phyloP scores from a whole-genome alignment of 2,329 filamentous ascomycete species.

The Plectosphaerella sp. region DNA sequence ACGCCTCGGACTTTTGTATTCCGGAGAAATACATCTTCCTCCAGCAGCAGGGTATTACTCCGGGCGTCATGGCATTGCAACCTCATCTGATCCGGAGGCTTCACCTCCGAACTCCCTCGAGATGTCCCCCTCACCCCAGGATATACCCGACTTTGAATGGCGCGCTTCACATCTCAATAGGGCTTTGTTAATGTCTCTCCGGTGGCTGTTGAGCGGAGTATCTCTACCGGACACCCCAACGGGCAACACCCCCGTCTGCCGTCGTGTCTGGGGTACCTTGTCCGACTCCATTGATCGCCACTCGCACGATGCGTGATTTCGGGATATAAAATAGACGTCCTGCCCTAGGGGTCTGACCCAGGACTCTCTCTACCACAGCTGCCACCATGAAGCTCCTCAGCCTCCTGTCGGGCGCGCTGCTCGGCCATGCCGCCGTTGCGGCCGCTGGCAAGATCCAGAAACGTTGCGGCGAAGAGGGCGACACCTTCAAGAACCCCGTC shows the following conservation, averaged over 20 bases:
- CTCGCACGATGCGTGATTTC: not conserved
- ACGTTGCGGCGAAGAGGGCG: not conserved
- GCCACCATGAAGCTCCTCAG: not conserved
- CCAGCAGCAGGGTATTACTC: not conserved
- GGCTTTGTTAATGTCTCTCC: no score
- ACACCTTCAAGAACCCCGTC: conserved; percentile 43
- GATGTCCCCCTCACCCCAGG: not conserved
- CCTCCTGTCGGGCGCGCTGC: not conserved
- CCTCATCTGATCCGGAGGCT: not conserved
- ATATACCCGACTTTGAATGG: not conserved
- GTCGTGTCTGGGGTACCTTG: not conserved
- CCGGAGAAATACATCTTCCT: not conserved
- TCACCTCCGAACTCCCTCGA: not conserved
- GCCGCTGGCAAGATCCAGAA: not conserved
- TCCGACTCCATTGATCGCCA: not conserved
- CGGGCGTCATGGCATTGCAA: not conserved
- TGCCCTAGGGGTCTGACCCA: no score
- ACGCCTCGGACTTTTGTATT: not conserved
- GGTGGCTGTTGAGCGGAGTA: not conserved
- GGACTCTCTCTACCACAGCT: no score
- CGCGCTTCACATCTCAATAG: not conserved
- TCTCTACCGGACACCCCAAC: not conserved
- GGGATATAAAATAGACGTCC: not conserved
- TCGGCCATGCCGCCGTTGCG: not conserved
- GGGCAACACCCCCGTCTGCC: not conserved